These are phyloP conservation scores for Exophiala alcalophila DNA, from an alignment of 2,329 filamentous ascomycete genomes.

Conservation along the genomic window DNA sequence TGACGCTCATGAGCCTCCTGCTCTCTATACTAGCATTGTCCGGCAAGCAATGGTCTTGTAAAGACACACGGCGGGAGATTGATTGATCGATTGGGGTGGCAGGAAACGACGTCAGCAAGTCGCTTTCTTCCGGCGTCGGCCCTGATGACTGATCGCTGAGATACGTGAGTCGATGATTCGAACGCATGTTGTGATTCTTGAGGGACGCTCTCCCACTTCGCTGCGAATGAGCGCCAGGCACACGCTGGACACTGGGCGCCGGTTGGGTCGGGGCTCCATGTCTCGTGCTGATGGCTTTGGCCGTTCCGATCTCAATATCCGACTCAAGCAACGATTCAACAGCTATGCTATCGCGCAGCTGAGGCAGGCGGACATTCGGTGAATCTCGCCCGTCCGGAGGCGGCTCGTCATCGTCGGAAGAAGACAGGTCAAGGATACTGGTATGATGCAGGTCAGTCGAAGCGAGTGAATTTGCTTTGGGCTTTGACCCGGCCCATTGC, in stretches of 20 bases:
- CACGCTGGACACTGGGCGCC: conserved; percentile 15
- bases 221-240: conserved; percentile 20
- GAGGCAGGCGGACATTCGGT: conserved; percentile 11
- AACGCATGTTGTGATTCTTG: conserved; percentile 5
- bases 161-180: conserved; percentile 15
- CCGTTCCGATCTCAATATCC: conserved; percentile 44
- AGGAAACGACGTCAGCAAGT: conserved; percentile 27
- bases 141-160: conserved; percentile 22
- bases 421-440: conserved; percentile 49
- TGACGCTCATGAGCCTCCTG: conserved; percentile 52
- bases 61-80: conserved; percentile 16
- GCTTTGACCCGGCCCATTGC: conserved; percentile 9
- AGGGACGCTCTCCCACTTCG: conserved; percentile 12
- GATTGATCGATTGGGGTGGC: conserved; percentile 19
- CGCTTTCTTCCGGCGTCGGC: conserved; percentile 10
- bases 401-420: conserved; percentile 45
- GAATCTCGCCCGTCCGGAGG: conserved; percentile 18
- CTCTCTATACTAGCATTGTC: conserved; percentile 32
- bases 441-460: conserved; percentile 43
- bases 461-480: conserved; percentile 19
- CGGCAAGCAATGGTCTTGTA: conserved; percentile 22
- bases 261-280: conserved; percentile 16
- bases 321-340: conserved; percentile 37
- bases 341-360: conserved; percentile 40
- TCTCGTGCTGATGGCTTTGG: conserved; percentile 38